These are phyloP conservation scores for Jasminum sambac DNA, from an alignment of 257 asterid species.

Conservation along the genomic window DNA sequence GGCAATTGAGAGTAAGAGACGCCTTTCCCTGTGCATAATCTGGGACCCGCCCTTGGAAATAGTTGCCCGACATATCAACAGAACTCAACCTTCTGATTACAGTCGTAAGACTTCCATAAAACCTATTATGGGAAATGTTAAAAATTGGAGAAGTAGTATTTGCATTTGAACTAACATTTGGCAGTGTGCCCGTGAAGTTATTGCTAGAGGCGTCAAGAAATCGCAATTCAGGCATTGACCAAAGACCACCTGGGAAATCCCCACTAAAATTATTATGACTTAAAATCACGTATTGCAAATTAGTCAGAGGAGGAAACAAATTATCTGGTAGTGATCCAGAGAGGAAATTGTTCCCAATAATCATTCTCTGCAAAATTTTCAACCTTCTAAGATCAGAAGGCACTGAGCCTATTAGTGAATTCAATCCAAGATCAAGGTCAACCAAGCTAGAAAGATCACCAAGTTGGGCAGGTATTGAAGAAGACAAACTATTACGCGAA, in stretches of 20 bases:
- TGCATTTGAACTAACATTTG: constrained; percentile 38
- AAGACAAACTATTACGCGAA: constrained; percentile 48
- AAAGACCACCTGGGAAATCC: constrained; percentile 52
- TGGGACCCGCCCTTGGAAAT: constrained; percentile 76
- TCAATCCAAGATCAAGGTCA: constrained; percentile 60
- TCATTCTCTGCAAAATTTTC: constrained; percentile 55
- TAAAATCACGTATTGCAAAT: constrained; percentile 52
- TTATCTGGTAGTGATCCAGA: constrained; percentile 57
- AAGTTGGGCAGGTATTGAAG: constrained; percentile 49
- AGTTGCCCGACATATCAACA: constrained; percentile 67
- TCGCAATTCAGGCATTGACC: constrained; percentile 68
- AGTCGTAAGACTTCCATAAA: constrained; percentile 53
- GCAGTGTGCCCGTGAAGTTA: constrained; percentile 73
- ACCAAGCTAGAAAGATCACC: constrained; percentile 49
- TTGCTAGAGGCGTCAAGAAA: constrained; percentile 69
- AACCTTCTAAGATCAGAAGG: constrained; percentile 55
- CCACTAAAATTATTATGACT: constrained; percentile 55
- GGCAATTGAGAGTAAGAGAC: constrained; percentile 58
- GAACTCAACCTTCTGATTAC: constrained; percentile 34
- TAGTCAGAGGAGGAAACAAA: constrained; percentile 49
- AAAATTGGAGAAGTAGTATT: constrained; percentile 39
- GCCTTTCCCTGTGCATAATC: constrained; percentile 48
- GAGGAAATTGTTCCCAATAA: constrained; percentile 52
- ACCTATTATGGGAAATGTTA: constrained; percentile 60
- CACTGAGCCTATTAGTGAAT: constrained; percentile 41